These are phyloP conservation scores for Candida coquimbonensis DNA, from an alignment of 805 yeast genomes.

Conservation along the genomic window DNA sequence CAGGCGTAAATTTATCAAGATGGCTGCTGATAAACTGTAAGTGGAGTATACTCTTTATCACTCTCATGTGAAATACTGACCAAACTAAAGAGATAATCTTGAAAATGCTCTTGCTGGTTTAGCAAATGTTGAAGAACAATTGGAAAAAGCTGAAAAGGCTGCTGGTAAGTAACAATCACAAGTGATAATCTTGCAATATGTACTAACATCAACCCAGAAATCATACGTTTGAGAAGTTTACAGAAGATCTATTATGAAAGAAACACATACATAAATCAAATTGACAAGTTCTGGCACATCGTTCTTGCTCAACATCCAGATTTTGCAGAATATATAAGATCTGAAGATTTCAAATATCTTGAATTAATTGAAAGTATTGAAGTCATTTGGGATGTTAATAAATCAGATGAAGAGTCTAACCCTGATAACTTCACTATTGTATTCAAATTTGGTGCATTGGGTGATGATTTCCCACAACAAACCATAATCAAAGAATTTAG, in stretches of 20 bases:
- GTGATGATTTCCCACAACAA: constrained; percentile 47
- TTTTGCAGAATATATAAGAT: constrained; percentile 70
- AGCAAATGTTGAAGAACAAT: constrained; percentile 51
- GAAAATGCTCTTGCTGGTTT: constrained; percentile 40
- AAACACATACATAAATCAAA: constrained; percentile 39
- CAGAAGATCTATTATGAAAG: constrained; percentile 54
- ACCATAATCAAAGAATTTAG: constrained; percentile 53
- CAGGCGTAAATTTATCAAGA: not conserved
- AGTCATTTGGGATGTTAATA: constrained; percentile 42
- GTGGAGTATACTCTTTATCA: not conserved
- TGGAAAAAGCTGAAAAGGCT: constrained; percentile 53
- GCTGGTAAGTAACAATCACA: constrained; percentile 29
- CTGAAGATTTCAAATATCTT: constrained; percentile 69
- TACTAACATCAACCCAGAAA: constrained; percentile 23
- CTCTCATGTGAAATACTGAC: not conserved
- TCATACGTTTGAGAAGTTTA: constrained; percentile 44
- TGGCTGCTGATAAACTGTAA: not conserved
- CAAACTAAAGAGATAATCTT: constrained; percentile 3
- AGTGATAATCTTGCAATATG: too few species aligned
- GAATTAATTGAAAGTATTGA: constrained; percentile 60
- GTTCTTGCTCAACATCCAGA: constrained; percentile 81
- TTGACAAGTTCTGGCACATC: constrained; percentile 83
- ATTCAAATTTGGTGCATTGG: constrained; percentile 44
- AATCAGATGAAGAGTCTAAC: constrained; percentile 29
- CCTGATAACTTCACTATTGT: constrained; percentile 55